Evolutionary conservation across 306 rosid genomes (phyloP).

Genomic region (Malus domestica): DNA sequence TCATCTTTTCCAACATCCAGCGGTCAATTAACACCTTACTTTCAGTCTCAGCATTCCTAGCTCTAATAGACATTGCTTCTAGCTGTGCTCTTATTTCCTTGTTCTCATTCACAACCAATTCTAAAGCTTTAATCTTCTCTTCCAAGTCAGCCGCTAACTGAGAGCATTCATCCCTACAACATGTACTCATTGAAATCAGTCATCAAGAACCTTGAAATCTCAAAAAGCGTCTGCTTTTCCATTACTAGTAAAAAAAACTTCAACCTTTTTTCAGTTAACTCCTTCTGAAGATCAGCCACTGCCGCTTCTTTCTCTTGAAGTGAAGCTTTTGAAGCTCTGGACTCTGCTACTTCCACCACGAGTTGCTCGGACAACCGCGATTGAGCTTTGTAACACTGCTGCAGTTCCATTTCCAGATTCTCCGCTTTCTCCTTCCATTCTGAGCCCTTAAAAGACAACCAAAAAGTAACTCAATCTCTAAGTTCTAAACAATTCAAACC

Average conservation of each 20-base stretch:
- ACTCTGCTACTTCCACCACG: constrained; percentile 87
- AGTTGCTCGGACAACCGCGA: constrained; percentile 90
- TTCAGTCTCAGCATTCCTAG: constrained; percentile 73
- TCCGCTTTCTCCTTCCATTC: constrained; percentile 98
- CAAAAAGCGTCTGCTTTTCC: neutral
- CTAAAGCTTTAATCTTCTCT: constrained; percentile 63
- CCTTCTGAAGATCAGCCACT: constrained; percentile 45
- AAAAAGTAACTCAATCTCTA: constrained; percentile 3
- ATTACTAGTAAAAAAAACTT: neutral
- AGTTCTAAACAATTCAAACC: neutral
- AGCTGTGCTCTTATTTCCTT: constrained; percentile 59
- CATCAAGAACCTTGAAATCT: constrained; percentile 4
- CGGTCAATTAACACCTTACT: constrained; percentile 87
- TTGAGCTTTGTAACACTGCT: constrained; percentile 93
- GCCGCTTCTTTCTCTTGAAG: constrained; percentile 59
- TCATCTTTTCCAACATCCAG: constrained; percentile 97
- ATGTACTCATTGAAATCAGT: constrained; percentile 7
- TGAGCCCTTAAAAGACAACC: constrained; percentile 52
- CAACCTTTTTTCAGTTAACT: constrained; percentile 65
- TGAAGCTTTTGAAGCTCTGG: constrained; percentile 61
- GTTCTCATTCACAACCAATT: constrained; percentile 66
- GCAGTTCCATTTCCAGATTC: constrained; percentile 75
- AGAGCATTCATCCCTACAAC: constrained; percentile 66
- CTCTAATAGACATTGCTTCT: constrained; percentile 54
- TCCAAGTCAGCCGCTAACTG: constrained; percentile 64